Evolutionary conservation across 192 early-diverging fungal species (phyloP).

Genomic region (Phycomyces blakesleeanus): DNA sequence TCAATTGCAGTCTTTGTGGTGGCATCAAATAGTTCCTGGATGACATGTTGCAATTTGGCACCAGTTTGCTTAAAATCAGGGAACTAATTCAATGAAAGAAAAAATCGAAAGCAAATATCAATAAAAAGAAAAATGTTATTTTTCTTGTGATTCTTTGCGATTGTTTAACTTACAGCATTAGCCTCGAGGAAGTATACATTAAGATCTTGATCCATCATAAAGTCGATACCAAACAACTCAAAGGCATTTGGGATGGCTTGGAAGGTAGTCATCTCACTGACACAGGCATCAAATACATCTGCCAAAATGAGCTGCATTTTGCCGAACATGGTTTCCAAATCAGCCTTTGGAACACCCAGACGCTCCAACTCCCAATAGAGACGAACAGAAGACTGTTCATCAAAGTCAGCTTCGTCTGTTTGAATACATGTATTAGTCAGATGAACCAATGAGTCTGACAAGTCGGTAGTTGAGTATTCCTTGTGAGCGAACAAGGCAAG

Average conservation of each 20-base stretch:
- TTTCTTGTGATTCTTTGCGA: no score
- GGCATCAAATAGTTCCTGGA: slow-evolving; percentile 56
- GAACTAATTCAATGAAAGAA: slow-evolving; percentile 29
- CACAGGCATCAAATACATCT: slow-evolving; percentile 57
- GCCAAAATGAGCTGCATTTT: slow-evolving; percentile 53
- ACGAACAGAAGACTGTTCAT: slow-evolving; percentile 49
- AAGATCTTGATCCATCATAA: slow-evolving; percentile 54
- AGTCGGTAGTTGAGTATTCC: slow-evolving; percentile 37
- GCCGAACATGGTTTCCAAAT: slow-evolving; percentile 46
- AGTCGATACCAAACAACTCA: slow-evolving; percentile 67
- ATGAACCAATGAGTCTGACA: slow-evolving; percentile 49
- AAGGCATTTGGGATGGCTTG: slow-evolving; percentile 60
- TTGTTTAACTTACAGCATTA: slow-evolving; percentile 43
- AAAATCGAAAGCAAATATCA: neutral
- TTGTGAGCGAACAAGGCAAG: slow-evolving; percentile 59
- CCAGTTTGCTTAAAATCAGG: slow-evolving; percentile 73
- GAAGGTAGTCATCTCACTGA: slow-evolving; percentile 58
- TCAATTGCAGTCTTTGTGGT: slow-evolving; percentile 37
- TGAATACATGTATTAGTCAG: slow-evolving; percentile 69
- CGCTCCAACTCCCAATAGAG: slow-evolving; percentile 53
- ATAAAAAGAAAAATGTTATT: no score
- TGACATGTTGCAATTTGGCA: slow-evolving; percentile 40
- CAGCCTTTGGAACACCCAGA: slow-evolving; percentile 31
- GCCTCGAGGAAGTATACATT: slow-evolving; percentile 55
- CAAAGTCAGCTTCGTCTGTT: slow-evolving; percentile 41